Evolutionary conservation across 495 filamentous ascomycete genomes (phyloP), one percentile per base, ranked within the genome.

Genomic region (Daldinia childiae): DNA sequence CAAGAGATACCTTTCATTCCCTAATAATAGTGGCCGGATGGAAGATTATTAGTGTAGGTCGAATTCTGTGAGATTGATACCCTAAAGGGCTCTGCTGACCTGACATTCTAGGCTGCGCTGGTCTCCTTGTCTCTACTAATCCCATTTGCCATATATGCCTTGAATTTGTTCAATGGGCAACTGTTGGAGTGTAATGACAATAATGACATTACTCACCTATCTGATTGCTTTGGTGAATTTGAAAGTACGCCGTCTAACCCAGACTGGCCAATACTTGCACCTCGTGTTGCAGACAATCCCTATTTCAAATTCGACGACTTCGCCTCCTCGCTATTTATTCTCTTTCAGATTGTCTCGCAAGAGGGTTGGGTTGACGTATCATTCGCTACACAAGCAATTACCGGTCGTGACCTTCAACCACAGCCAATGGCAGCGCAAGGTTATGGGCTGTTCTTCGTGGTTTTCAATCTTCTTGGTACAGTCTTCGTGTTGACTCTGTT

Each of bases 321-420:
- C 74, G 93, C 91, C 24, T 87, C 91, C 56, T 92, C 95, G 3
- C 84, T 98, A 32, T 98, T 97, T 82, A 95, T 97, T 62, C 90
- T 99, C 58, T 99, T 99, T 83, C 94, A 98, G 77, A 97, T 99
- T 80, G 96, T 99, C 15, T 98, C 95, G 27, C 94, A 98, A 74
- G 95, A 99, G 86, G 95, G 95, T 7, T 99, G 95, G 95, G 89
- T 89, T 9, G 93, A 95, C 77, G 95, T 97, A 0, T 94, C 95
- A 81, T 92, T 90, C 79, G 87, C 86, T 32, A 93, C 90, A 2
- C 90, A 96, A 84, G 88, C 86, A 38, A 96, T 98, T 62, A 92
- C 88, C n/a, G 93, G 92, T 21, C 81, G 83, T 56, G 93, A 81
- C 32, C 77, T 82, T 32, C 94, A 98, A 76, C 94, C 92, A 0